Conservation (phyloP, 73 alveolate genomes). For the Durusdinium trenchii region DNA sequence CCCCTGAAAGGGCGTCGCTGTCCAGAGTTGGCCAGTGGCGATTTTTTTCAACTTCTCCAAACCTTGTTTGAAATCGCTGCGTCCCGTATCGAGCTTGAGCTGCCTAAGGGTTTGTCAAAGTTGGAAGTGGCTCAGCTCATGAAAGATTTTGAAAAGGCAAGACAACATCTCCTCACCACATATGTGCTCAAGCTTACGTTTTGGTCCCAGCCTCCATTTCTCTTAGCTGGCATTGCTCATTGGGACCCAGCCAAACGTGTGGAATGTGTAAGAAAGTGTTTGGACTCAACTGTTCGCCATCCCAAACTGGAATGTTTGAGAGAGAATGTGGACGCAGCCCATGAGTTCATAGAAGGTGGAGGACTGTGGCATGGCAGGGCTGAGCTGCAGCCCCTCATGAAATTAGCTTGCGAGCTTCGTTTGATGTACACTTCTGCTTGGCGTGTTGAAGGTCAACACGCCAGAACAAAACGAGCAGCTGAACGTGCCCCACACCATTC, state of each 20-base stretch:
- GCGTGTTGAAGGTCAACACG: slow-evolving; percentile 33
- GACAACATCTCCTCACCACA: not conserved
- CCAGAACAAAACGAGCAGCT: not conserved
- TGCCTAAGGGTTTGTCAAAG: not conserved
- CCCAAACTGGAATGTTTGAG: not conserved
- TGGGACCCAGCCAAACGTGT: not conserved
- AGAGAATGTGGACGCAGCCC: not conserved
- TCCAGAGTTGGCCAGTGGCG: not conserved
- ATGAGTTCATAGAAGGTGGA: not conserved
- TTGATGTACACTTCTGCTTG: slow-evolving; percentile 10
- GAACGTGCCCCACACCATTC: not conserved
- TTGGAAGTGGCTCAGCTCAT: not conserved
- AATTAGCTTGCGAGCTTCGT: not conserved
- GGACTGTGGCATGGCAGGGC: not conserved
- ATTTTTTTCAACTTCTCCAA: not conserved
- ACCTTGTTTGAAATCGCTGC: not conserved
- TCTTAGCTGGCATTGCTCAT: not conserved
- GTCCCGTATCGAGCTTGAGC: not conserved
- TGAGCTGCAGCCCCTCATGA: not conserved
- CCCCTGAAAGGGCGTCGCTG: slow-evolving; percentile 29
- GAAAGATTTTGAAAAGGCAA: not conserved
- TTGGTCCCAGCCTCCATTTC: slow-evolving; percentile 9
- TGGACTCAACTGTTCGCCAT: not conserved
- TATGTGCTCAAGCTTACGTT: not conserved
- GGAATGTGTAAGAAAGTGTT: not conserved